A percentile compares a stretch with the other conserved stretches of the same genome.
phyloP scores from a whole-genome alignment of 2,329 filamentous ascomycete species.

The Microcyclospora tardicrescens region DNA sequence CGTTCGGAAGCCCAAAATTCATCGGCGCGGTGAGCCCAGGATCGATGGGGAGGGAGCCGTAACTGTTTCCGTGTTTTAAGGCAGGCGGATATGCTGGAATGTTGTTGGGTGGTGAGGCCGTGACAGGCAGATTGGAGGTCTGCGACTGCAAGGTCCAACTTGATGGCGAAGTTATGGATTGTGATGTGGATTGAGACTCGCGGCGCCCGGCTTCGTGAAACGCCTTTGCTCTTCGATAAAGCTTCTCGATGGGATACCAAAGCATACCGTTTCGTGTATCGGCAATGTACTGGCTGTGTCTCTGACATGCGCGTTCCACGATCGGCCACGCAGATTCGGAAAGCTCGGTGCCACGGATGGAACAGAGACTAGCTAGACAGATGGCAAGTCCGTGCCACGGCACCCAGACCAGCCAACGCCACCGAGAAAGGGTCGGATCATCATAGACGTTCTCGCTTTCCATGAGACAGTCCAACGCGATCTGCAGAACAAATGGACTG shows the following conservation, averaged over 20 bases:
- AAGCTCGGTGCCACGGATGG: constrained; percentile 33
- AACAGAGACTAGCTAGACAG: constrained; percentile 40
- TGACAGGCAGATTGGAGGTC: not conserved
- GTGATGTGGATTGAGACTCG: not conserved
- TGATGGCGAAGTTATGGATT: not conserved
- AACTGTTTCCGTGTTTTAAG: constrained; percentile 1
- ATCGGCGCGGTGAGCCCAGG: constrained; percentile 1
- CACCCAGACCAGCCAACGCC: constrained; percentile 40
- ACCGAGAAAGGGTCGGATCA: constrained; percentile 27
- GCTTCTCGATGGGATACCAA: constrained; percentile 43
- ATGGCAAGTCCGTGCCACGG: constrained; percentile 45
- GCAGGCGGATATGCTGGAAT: too few relatives aligned
- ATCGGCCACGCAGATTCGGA: constrained; percentile 39
- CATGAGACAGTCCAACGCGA: constrained; percentile 36
- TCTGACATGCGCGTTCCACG: constrained; percentile 34
- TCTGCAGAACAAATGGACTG: constrained; percentile 18
- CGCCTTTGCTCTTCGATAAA: constrained; percentile 35
- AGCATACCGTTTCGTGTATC: constrained; percentile 39
- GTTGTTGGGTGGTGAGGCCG: not conserved
- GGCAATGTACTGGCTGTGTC: constrained; percentile 35
- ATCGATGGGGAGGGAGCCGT: constrained; percentile 2
- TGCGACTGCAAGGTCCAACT: too few relatives aligned
- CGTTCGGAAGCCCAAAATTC: constrained; percentile 1
- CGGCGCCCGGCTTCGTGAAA: constrained; percentile 12
- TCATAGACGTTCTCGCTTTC: constrained; percentile 23